Base-by-base conservation (phyloP, 2,329 filamentous ascomycete genomes). In the Aspergillus alliaceus region DNA sequence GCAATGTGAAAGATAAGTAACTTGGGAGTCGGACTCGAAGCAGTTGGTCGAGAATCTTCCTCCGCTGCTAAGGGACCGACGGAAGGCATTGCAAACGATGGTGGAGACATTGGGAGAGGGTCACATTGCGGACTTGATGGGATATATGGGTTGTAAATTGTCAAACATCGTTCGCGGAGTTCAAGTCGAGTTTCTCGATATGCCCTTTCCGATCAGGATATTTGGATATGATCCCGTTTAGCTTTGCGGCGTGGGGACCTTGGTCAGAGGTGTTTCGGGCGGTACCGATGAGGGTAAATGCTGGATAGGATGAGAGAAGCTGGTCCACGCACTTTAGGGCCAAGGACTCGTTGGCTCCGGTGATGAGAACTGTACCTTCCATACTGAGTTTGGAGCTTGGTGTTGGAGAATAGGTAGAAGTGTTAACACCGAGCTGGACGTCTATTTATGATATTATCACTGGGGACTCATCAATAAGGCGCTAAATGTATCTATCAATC, bases 1-100 rank as follows among this genome's bases (percentile, higher is more conserved):
- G 11, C 68, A 69, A 51, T 79, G 76, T 1, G 75, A 68, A 39
- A 79, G 58, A 57, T 79, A 72, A 40, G 67, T 71, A 4, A 79
- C 70, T 54, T 77, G 73, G 24, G 79, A 72, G 1, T 72, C 73
- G 48, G 69, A 72, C 51, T 79, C 77, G 27, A 69, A 72, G 6
- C 70, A 69, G 54, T 78, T 76, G 0, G 39, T 57, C 1, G 75
- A 76, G 24, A 71, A 60, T 54, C 75, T 69, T 2, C 69, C 59
- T 9, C 68, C 67, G 5, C 53, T 51, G 20, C 66, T 59, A 11
- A 79, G 60, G 27, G 75, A 76, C 70, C 73, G 75, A 42, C 73
- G 70, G 56, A 71, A 74, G 7, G 77, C 76, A 57, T 78, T 79
- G 59, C 73, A 77, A 24, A 79, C 60, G 20, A 79, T 72, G n/a